Percentiles rank a stretch among this genome's conserved stretches.
phyloP scores from a whole-genome alignment of 169 alveolate species.

The Eimeria acervulina region DNA sequence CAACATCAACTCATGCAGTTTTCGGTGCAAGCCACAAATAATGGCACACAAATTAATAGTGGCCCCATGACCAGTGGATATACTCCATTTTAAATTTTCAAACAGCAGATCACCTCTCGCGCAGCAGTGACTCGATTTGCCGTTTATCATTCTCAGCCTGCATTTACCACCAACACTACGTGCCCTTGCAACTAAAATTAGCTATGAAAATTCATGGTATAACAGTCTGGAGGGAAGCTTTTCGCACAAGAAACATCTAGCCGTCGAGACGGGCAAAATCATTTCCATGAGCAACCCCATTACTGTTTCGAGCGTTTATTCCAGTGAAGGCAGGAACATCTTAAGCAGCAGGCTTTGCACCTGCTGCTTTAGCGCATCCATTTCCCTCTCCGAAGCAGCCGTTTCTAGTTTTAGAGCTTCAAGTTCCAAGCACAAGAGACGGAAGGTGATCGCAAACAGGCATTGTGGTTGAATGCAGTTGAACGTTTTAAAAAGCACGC shows the following conservation, averaged over 20 bases:
- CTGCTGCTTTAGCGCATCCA: conserved; percentile 86
- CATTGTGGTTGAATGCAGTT: not conserved
- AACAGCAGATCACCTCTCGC: conserved; percentile 76
- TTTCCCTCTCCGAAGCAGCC: conserved; percentile 85
- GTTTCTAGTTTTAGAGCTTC: conserved; percentile 79
- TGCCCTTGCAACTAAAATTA: not conserved
- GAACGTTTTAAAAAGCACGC: too few species aligned
- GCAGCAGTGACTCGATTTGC: conserved; percentile 77
- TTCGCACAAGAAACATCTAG: not conserved
- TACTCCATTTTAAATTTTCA: too few species aligned
- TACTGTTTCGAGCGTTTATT: not conserved
- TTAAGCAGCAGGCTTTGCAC: conserved; percentile 45
- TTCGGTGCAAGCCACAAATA: not conserved
- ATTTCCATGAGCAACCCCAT: not conserved
- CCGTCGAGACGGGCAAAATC: not conserved
- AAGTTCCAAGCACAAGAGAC: not conserved
- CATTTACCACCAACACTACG: not conserved
- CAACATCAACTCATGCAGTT: not conserved
- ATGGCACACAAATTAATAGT: not conserved
- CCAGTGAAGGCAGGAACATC: not conserved
- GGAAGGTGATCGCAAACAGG: not conserved
- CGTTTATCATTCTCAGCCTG: conserved; percentile 83
- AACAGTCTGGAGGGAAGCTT: not conserved
- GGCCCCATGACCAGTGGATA: not conserved
- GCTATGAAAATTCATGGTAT: not conserved